phyloP scores from a whole-genome alignment of 495 filamentous ascomycete genomes.

The Cercophora sp. region DNA sequence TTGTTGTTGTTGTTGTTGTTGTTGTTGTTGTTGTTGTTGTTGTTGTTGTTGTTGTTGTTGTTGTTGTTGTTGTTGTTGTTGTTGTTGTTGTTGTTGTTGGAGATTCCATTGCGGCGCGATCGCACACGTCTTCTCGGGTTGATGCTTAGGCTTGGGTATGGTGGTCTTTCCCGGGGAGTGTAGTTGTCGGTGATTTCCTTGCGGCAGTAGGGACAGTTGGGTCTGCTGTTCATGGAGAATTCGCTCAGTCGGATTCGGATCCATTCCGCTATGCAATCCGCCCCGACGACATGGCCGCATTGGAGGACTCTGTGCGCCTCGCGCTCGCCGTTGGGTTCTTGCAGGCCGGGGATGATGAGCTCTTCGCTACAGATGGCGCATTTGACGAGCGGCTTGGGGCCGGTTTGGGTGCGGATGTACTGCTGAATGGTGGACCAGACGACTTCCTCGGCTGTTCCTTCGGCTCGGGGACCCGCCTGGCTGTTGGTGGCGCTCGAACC shows the following conservation, averaged over 20 bases:
- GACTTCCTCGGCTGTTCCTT: background rate
- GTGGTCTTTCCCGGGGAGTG: no score
- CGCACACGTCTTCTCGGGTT: no score
- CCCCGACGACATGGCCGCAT: background rate
- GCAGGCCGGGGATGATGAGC: conserved; percentile 1
- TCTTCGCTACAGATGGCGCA: conserved; percentile 1
- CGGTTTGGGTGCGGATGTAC: background rate
- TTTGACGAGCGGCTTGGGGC: background rate
- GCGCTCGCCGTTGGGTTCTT: background rate
- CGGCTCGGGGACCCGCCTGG: no score
- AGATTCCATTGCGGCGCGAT: no score
- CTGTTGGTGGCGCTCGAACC: no score
- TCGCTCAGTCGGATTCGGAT: background rate
- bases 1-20: no score
- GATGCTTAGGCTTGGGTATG: no score
- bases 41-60: no score
- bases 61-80: no score
- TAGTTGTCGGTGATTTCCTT: background rate
- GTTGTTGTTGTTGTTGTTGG: no score
- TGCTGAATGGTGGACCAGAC: background rate
- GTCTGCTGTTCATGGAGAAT: background rate
- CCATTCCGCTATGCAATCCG: background rate
- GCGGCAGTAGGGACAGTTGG: background rate
- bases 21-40: no score
- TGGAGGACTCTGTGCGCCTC: background rate